Evolutionary conservation across 2,329 filamentous ascomycete genomes (phyloP).

Genomic region (Pseudocercospora vitis): DNA sequence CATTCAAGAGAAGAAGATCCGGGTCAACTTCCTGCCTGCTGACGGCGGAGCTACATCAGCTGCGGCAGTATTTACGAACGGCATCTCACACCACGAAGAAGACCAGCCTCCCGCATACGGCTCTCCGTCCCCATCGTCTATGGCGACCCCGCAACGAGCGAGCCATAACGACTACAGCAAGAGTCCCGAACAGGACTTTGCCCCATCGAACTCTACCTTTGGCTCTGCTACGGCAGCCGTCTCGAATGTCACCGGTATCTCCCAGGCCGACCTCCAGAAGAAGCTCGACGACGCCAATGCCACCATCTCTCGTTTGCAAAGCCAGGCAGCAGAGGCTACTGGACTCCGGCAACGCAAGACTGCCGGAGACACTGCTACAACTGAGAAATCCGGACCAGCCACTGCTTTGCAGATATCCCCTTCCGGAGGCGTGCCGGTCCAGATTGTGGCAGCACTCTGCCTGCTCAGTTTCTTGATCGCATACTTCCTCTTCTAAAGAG

Average conservation of each 20-base stretch:
- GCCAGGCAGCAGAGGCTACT: slow-evolving; percentile 57
- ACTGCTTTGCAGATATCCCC: slow-evolving; percentile 29
- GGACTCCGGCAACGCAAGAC: slow-evolving; percentile 78
- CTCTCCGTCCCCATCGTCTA: slow-evolving; percentile 56
- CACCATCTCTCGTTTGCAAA: slow-evolving; percentile 66
- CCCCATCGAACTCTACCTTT: slow-evolving; percentile 39
- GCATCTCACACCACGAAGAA: slow-evolving; percentile 31
- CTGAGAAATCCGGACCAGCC: slow-evolving; percentile 23
- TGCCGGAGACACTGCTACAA: slow-evolving; percentile 18
- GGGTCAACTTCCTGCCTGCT: slow-evolving; percentile 77
- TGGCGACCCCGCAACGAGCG: slow-evolving; percentile 48
- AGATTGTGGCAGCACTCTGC: slow-evolving; percentile 79
- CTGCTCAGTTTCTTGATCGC: slow-evolving; percentile 89
- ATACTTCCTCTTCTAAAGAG: slow-evolving; percentile 84
- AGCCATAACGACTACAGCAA: slow-evolving; percentile 36
- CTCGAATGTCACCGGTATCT: slow-evolving; percentile 52
- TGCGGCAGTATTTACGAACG: slow-evolving; percentile 21
- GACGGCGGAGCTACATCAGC: slow-evolving; percentile 47
- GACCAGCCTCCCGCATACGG: slow-evolving; percentile 54
- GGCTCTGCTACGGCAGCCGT: slow-evolving; percentile 45
- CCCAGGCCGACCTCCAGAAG: slow-evolving; percentile 64
- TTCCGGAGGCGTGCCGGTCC: slow-evolving; percentile 76
- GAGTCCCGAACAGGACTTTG: slow-evolving; percentile 36
- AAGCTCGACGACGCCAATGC: slow-evolving; percentile 75
- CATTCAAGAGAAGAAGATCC: slow-evolving; percentile 93